Base-by-base conservation (phyloP, 129 eudicot species). In the Ambrosia artemisiifolia region DNA sequence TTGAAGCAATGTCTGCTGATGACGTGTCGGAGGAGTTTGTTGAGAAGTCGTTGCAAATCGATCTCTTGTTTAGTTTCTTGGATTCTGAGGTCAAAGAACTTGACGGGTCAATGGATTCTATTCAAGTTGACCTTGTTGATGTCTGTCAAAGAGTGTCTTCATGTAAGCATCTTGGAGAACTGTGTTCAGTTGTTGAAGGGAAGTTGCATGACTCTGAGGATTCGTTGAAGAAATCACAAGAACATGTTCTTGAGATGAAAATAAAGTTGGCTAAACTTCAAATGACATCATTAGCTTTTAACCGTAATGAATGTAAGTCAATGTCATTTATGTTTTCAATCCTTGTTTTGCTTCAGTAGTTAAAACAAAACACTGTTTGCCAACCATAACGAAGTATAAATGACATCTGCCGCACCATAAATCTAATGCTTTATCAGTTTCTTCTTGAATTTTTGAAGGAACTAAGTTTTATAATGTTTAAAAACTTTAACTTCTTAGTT, bases 201-300 rank as follows among this genome's bases (percentile, higher is more conserved):
- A 91, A 88, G 68, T 53, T 91, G 82, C 83, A 69, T 6, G 88
- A 83, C 76, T 84, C 88, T 7, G 95, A 86, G 72, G 86, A 83
- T n/a, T 84, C 88, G 7, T 56, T 86, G 69, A 91, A 84, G 85
- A 87, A 81, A 57, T 90, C 90, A 75, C 94, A 83, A 42, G 96
- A 88, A 73, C 88, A 83, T 75, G 82, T 87, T 61, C 78, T 85
- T 34, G 96, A 87, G 82, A 81, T 95, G 84, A 88, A 88, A 71
- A 81, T 84, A 81, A 87, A 88, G 80, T 74, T 88, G 64, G 85
- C 89, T 16, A 86, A 88, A 81, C 82, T 95, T 85, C 96, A 85
- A 71, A 81, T 87, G 88, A 85, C 91, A 34, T 85, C 88, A 4
- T 83, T 91, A 19, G 76, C 83, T 40, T 78, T 86, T 47, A 73